Base-by-base conservation (phyloP, 108 stramenopile genomes). In the Schizochytrium sp. region DNA sequence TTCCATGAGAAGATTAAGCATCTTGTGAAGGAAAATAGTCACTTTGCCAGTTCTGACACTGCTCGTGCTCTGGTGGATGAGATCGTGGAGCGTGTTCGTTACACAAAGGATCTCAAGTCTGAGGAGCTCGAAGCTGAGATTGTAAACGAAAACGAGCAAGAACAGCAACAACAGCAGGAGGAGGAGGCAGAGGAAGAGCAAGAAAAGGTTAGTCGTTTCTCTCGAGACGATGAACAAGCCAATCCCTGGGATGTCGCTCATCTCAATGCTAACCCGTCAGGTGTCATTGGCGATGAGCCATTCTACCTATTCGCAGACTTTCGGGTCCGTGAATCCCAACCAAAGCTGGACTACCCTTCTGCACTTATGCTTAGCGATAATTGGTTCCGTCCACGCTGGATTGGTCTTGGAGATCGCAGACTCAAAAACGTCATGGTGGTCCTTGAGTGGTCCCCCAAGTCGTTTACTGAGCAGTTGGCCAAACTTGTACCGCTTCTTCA, bases 381-480 rank as follows among this genome's bases (percentile, higher is more conserved):
- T 42, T 91, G 61, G 38, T 91, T 88, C 72, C 2, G 87, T 3
- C 55, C 83, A 17, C 58, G 58, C 15, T 91, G 90, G 90, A 83
- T 83, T 42, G 76, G 76, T 55, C 49, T 58, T 4, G 90, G 87
- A 45, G 50, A 61, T 4, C 88, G 90, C n/a, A 42, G 90, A 3
- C 44, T 91, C 4, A 88, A 89, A 50, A 91, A 91, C 57, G 90
- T 91, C 28, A 41, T 76, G n/a, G 88, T 91, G 46, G 88, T 91
- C 13, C 13, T 91, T 3, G 90, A 91, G 88, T 91, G 61, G 47
- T 58, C 46, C 5, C 90, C 90, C 0, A 10, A 4, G 45, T 83
- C 76, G 76, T 83, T 40, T 42, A 10, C 50, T n/a, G 50, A 55
- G 2, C 47, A 83, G 76, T 38, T 83, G 15, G 10, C 45, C 53